phyloP scores from a whole-genome alignment of 2,329 filamentous ascomycete species.

The Trichoderma guizhouense region DNA sequence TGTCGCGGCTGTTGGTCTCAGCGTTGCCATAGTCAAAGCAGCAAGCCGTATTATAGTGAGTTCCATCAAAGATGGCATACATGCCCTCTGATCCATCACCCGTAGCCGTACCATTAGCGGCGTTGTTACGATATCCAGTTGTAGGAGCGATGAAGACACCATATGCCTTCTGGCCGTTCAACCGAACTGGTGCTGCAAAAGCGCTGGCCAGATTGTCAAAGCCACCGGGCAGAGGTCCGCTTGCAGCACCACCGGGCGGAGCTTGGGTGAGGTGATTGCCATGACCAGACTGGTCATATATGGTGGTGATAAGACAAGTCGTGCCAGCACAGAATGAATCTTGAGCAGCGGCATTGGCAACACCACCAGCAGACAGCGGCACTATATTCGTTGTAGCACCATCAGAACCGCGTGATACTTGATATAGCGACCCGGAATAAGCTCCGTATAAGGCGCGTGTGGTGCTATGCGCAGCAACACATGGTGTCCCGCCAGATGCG shows the following conservation, averaged over 20 bases:
- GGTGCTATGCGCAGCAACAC: slow-evolving; percentile 10
- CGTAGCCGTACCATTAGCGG: not conserved
- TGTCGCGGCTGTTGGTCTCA: not conserved
- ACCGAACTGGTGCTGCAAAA: not conserved
- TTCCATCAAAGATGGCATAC: not conserved
- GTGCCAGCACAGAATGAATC: slow-evolving; percentile 9
- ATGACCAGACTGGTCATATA: slow-evolving; percentile 6
- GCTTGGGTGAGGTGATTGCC: slow-evolving; percentile 6
- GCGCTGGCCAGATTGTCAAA: not conserved
- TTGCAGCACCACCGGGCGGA: not conserved
- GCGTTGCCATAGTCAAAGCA: slow-evolving; percentile 15
- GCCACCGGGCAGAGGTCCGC: not conserved
- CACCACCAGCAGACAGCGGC: not conserved
- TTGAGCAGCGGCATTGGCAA: slow-evolving; percentile 12
- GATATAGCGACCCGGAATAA: not conserved
- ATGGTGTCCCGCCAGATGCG: not conserved
- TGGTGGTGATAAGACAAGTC: slow-evolving; percentile 5
- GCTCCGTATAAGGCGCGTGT: slow-evolving; percentile 3
- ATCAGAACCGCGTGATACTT: slow-evolving; percentile 9
- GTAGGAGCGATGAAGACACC: slow-evolving; percentile 4
- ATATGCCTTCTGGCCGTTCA: slow-evolving; percentile 10
- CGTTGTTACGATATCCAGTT: slow-evolving; percentile 10
- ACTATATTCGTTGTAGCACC: not conserved
- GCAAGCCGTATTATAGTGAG: not conserved
- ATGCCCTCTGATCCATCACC: not conserved